A percentile compares a stretch with the other conserved stretches of the same genome.
Evolutionary conservation across 202 grass and related monocot species (phyloP).

Genomic region (Digitaria exilis): DNA sequence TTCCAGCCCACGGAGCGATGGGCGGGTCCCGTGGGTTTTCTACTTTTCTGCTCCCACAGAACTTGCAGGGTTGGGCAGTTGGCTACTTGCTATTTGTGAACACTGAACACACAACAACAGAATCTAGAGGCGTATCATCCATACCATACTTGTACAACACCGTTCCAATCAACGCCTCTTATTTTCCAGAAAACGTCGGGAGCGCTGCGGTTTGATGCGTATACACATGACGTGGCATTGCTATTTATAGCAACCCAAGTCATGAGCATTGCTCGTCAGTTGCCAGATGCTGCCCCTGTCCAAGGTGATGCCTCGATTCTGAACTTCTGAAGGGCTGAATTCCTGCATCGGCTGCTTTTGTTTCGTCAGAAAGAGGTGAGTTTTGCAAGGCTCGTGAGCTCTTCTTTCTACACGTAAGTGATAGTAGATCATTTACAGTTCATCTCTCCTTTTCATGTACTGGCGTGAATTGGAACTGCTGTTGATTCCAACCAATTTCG

Average conservation of each 20-base stretch:
- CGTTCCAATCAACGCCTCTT: background rate
- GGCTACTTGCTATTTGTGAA: background rate
- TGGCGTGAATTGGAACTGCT: background rate
- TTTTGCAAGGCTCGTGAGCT: background rate
- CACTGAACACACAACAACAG: background rate
- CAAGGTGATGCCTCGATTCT: background rate
- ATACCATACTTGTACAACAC: conserved; percentile 15
- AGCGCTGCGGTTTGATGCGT: background rate
- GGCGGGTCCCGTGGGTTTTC: background rate
- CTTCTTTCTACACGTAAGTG: conserved; percentile 8
- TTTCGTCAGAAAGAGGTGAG: background rate
- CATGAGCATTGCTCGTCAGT: background rate
- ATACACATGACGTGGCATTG: background rate
- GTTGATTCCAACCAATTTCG: background rate
- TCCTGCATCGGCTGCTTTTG: conserved; percentile 4
- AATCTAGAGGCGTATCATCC: background rate
- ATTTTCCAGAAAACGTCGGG: background rate
- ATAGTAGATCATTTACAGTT: background rate
- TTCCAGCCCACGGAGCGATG: background rate
- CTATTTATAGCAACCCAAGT: conserved; percentile 28
- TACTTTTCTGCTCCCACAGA: background rate
- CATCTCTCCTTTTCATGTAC: background rate
- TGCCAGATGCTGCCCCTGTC: background rate
- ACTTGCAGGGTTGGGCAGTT: background rate
- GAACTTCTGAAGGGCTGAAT: background rate